Conservation (phyloP, 2,329 filamentous ascomycete species). For the Elsinoe batatas region DNA sequence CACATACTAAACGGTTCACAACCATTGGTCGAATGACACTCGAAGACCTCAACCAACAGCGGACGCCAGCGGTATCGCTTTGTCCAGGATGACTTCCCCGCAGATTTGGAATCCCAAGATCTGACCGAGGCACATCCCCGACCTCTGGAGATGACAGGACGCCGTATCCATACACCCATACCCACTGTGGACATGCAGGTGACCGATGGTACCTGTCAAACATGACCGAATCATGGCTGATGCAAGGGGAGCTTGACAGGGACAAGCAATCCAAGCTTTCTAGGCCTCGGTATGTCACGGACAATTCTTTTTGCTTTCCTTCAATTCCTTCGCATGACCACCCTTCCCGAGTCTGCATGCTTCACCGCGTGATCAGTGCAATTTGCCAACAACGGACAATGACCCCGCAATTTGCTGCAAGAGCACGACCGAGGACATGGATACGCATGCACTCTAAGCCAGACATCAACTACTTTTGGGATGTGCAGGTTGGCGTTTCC, state of each 20-base stretch:
- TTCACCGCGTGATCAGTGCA: not conserved
- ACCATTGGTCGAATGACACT: not conserved
- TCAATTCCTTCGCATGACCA: not conserved
- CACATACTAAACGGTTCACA: not conserved
- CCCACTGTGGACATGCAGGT: not conserved
- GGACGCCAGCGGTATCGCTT: not conserved
- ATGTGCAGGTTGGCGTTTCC: not conserved
- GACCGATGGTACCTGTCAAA: slow-evolving; percentile 2
- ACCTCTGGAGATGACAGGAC: not conserved
- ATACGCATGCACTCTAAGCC: no score
- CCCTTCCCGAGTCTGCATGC: not conserved
- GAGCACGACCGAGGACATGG: not conserved
- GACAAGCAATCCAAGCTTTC: slow-evolving; percentile 8
- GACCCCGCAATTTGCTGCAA: not conserved
- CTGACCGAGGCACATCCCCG: not conserved
- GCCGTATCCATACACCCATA: not conserved
- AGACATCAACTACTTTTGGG: not conserved
- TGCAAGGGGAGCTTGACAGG: slow-evolving; percentile 5
- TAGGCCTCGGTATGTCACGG: not conserved
- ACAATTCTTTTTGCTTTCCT: not conserved
- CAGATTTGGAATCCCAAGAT: not conserved
- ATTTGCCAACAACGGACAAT: no score
- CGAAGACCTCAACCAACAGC: no score
- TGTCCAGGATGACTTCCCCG: not conserved
- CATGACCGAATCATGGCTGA: slow-evolving; percentile 1